phyloP scores from a whole-genome alignment of 768 basidiomycete genomes.

The Floccularia luteovirens region DNA sequence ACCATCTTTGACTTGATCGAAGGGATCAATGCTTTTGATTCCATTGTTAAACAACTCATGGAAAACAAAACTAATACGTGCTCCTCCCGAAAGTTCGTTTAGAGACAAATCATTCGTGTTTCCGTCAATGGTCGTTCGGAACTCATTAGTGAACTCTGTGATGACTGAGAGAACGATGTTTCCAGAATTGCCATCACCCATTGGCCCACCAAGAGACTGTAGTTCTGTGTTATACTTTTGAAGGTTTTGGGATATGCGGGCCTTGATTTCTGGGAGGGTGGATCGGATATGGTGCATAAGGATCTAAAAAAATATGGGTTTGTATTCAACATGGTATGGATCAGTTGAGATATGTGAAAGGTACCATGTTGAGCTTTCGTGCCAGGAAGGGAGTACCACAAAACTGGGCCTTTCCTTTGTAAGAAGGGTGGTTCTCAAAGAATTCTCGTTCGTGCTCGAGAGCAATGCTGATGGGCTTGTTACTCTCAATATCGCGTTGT shows the following conservation, averaged over 20 bases:
- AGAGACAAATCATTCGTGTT: slow-evolving; percentile 92
- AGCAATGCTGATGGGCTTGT: slow-evolving; percentile 78
- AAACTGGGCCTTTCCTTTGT: slow-evolving; percentile 90
- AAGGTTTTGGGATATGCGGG: slow-evolving; percentile 85
- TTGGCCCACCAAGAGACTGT: slow-evolving; percentile 72
- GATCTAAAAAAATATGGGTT: slow-evolving; percentile 44
- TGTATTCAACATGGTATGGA: neutral
- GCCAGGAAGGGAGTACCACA: slow-evolving; percentile 98
- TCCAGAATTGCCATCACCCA: slow-evolving; percentile 80
- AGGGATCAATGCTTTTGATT: slow-evolving; percentile 93
- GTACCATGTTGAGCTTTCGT: slow-evolving; percentile 87
- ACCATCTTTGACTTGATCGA: slow-evolving; percentile 97
- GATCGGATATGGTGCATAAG: slow-evolving; percentile 99
- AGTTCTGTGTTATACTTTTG: slow-evolving; percentile 87
- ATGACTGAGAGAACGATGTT: slow-evolving; percentile 96
- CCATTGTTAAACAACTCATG: slow-evolving; percentile 98
- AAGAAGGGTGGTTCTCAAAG: slow-evolving; percentile 92
- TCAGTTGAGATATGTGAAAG: slow-evolving; percentile 14
- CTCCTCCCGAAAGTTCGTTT: slow-evolving; percentile 98
- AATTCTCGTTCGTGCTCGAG: slow-evolving; percentile 86
- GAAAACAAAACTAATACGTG: slow-evolving; percentile 97
- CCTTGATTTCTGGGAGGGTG: slow-evolving; percentile 98
- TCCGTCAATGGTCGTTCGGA: slow-evolving; percentile 95
- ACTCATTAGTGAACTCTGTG: slow-evolving; percentile 96
- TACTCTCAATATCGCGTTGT: slow-evolving; percentile 91